Conservation (phyloP, 2,329 filamentous ascomycete genomes). For the Cladosporium cucumerinum region DNA sequence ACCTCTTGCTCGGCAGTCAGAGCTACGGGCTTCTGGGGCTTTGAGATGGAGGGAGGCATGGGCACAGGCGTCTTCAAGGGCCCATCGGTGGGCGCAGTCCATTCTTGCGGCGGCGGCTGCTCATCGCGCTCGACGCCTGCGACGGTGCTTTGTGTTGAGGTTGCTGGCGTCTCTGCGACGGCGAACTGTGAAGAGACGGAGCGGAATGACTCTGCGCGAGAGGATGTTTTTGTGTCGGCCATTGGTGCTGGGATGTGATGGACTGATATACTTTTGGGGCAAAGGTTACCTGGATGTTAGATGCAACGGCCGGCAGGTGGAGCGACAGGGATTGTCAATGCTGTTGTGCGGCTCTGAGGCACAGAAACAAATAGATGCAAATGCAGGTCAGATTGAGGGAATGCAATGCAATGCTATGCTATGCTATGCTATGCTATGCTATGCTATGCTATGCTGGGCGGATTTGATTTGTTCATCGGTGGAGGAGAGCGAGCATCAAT, state of each 20-base stretch:
- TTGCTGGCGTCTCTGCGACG: constrained; percentile 24
- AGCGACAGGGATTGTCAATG: not conserved
- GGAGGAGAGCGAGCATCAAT: not conserved
- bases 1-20: constrained; percentile 73
- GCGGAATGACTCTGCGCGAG: constrained; percentile 26
- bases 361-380: not conserved
- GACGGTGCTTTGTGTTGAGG: constrained; percentile 23
- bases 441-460: not conserved
- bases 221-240: constrained; percentile 16
- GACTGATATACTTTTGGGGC: constrained; percentile 8
- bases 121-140: constrained; percentile 22
- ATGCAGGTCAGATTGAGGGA: not conserved
- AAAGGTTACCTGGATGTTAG: not conserved
- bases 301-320: not conserved
- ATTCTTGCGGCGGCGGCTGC: constrained; percentile 17
- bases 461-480: not conserved
- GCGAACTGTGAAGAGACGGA: constrained; percentile 22
- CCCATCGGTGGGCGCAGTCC: constrained; percentile 29
- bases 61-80: constrained; percentile 34
- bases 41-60: constrained; percentile 47
- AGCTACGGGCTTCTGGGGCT: constrained; percentile 53
- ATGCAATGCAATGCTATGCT: no score
- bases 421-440: no score
- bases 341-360: constrained; percentile 1
- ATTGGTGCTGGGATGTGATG: not conserved